Evolutionary conservation across 2,329 filamentous ascomycete genomes (phyloP).

Genomic region (Aschersonia sp.): DNA sequence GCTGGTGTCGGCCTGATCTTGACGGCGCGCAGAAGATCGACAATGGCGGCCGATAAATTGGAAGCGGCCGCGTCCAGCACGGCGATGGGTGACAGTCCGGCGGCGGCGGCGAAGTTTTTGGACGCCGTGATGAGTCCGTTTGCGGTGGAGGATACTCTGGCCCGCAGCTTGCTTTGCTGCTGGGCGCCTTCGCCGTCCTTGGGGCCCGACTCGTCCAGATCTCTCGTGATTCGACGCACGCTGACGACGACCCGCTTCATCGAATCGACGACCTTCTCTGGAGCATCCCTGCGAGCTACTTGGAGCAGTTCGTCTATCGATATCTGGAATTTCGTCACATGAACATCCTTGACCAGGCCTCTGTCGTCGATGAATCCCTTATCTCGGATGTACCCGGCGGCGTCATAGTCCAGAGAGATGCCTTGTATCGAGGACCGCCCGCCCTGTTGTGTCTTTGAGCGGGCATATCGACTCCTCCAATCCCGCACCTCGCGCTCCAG

Average conservation of each 20-base stretch:
- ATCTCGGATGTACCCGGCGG: slow-evolving; percentile 51
- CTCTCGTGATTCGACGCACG: slow-evolving; percentile 73
- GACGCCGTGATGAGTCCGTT: slow-evolving; percentile 92
- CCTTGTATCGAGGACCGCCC: slow-evolving; percentile 69
- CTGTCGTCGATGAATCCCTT: slow-evolving; percentile 54
- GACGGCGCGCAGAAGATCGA: slow-evolving; percentile 71
- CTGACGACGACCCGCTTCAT: slow-evolving; percentile 78
- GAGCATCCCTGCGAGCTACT: slow-evolving; percentile 57
- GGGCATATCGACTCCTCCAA: slow-evolving; percentile 84
- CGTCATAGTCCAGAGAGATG: slow-evolving; percentile 53
- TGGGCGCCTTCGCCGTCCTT: slow-evolving; percentile 39
- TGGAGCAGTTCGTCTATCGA: slow-evolving; percentile 82
- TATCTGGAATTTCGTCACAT: slow-evolving; percentile 91
- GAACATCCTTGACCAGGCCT: slow-evolving; percentile 77
- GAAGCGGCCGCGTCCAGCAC: slow-evolving; percentile 86
- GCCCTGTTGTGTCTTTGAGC: slow-evolving; percentile 74
- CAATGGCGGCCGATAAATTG: slow-evolving; percentile 71
- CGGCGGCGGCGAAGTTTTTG: slow-evolving; percentile 75
- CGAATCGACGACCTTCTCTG: slow-evolving; percentile 62
- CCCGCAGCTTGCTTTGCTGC: slow-evolving; percentile 57
- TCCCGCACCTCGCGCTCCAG: slow-evolving; percentile 75
- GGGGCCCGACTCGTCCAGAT: slow-evolving; percentile 48
- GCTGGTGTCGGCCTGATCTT: slow-evolving; percentile 69
- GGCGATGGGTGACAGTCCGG: slow-evolving; percentile 83
- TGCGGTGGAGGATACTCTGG: slow-evolving; percentile 77